These are phyloP conservation scores for Blastobotrys aristatus DNA, from an alignment of 1,139 yeast genomes.

Conservation along the genomic window DNA sequence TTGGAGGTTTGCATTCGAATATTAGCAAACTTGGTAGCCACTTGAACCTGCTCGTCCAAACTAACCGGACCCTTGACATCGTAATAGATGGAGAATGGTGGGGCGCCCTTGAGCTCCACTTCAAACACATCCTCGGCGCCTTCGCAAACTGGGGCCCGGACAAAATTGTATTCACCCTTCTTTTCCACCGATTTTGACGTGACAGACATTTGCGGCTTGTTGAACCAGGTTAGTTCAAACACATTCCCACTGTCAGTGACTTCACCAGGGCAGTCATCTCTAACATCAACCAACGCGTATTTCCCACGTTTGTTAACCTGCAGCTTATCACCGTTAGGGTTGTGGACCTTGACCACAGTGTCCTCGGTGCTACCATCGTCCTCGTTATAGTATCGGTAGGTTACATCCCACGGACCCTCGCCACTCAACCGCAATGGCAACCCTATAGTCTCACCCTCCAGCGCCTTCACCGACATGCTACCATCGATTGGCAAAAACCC, in stretches of 20 bases:
- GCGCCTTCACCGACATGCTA: constrained; percentile 24
- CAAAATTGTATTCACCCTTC: constrained; percentile 27
- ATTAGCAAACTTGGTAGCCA: constrained; percentile 48
- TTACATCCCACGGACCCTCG: constrained; percentile 46
- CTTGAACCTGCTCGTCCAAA: constrained; percentile 40
- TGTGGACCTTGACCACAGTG: constrained; percentile 16
- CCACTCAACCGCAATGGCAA: constrained; percentile 58
- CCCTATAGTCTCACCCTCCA: constrained; percentile 53
- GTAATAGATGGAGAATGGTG: constrained; percentile 73
- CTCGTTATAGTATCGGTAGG: constrained; percentile 31
- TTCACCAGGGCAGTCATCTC: constrained; percentile 66
- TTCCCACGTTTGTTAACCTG: constrained; percentile 53
- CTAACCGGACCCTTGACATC: constrained; percentile 61
- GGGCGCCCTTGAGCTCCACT: constrained; percentile 46
- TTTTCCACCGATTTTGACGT: constrained; percentile 29
- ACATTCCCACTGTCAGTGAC: constrained; percentile 31
- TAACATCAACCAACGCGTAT: constrained; percentile 54
- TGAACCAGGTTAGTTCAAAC: constrained; percentile 34
- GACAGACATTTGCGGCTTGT: constrained; percentile 50
- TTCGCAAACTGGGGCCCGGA: constrained; percentile 44
- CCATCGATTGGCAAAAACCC: constrained; percentile 41
- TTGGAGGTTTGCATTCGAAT: constrained; percentile 36
- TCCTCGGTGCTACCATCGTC: constrained; percentile 16
- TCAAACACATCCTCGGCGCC: constrained; percentile 47
- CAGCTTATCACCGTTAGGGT: constrained; percentile 34